Base-by-base conservation (phyloP, 2,329 filamentous ascomycete genomes). In the Lasiodiplodia hormozganensis region DNA sequence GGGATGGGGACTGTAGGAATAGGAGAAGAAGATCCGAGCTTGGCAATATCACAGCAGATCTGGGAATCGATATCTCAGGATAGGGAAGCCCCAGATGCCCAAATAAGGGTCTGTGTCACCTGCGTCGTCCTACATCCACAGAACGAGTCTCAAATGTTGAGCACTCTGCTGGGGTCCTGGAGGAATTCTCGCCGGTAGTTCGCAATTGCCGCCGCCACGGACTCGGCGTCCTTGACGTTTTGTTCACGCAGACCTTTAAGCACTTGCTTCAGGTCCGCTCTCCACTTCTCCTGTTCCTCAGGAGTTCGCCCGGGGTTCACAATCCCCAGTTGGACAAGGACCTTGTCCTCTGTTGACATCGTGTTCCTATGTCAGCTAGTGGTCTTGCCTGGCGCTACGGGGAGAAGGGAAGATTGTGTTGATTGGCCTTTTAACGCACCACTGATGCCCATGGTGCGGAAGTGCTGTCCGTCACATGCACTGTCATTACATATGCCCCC, bases 401-500 rank as follows among this genome's bases (percentile, higher is more conserved):
- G 51, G 49, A 54, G 51, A 58, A 56, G 34, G 53, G 49, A 16
- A 18, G 36, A 21, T 34, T 7, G 47, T 64, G 47, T 38, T 49
- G 47, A 64, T 52, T 64, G 54, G 70, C 71, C 69, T 64, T 70
- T 69, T 73, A 78, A 92, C 92, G 88, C 87, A 96, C 93, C 93
- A 81, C 86, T 87, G 76, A 93, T 83, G 75, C 82, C 84, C 82
- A 95, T 91, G 70, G 88, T 84, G 73, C 86, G 85, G 77, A 97
- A 94, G 82, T 99, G 96, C 83, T 98, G 90, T 72, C 83, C 90
- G 68, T 88, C 82, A 81, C 96, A 99, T 67, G 87, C 84, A 69
- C 82, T 78, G 76, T 94, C 92, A 73, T 90, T 90, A 86, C 96
- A 98, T 72, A 85, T 83, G 70, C 89, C 88, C 65, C 89, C 89